Conservation (phyloP, 73 alveolate species). For the Loxodes magnus region DNA sequence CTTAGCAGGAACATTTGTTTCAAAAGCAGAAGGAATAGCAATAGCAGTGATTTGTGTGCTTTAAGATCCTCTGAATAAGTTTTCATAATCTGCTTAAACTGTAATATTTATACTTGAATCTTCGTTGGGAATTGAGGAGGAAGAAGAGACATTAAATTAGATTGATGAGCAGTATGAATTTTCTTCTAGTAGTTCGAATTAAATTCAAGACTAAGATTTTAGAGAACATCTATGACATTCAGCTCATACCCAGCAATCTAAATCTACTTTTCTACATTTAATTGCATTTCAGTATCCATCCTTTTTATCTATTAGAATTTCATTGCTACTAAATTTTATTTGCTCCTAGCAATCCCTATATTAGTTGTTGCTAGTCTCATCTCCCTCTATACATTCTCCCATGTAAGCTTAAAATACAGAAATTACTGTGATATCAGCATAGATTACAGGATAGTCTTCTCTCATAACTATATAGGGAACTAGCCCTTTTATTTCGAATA, state of each 20-base stretch:
- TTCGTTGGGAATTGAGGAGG: conserved; percentile 11
- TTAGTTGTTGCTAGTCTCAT: too few species aligned
- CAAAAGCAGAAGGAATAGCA: background rate
- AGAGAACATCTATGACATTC: background rate
- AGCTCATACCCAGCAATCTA: background rate
- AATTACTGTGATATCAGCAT: background rate
- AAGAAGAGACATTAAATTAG: background rate
- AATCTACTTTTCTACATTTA: background rate
- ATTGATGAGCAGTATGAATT: background rate
- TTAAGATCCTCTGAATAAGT: background rate
- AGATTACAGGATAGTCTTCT: background rate
- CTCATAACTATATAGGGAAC: background rate
- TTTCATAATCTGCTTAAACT: background rate
- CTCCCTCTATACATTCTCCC: background rate
- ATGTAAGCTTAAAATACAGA: background rate
- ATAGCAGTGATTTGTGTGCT: background rate
- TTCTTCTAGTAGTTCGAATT: background rate
- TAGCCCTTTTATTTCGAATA: background rate
- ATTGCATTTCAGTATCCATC: background rate
- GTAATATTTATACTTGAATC: background rate
- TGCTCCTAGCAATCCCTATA: too few species aligned
- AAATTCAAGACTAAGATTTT: background rate
- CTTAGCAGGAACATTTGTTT: background rate
- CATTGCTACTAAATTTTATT: background rate
- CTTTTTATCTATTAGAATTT: background rate